These are phyloP conservation scores for Solanum rostratum DNA, from an alignment of 257 asterid species.

Conservation along the genomic window DNA sequence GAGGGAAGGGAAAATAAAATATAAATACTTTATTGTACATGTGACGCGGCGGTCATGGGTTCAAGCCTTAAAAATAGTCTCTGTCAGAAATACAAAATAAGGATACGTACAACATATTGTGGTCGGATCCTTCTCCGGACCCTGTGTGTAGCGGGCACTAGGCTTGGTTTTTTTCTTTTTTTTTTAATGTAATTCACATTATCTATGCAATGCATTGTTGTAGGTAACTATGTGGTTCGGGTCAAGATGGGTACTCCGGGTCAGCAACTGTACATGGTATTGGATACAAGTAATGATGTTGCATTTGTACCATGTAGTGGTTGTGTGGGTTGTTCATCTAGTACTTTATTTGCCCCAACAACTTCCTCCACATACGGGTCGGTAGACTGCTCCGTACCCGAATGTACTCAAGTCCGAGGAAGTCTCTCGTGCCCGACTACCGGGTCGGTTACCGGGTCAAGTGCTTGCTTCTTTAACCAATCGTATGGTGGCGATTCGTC, in stretches of 20 bases:
- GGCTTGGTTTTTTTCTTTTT: no score
- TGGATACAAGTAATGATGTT: conserved; percentile 54
- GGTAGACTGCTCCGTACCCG: conserved; percentile 33
- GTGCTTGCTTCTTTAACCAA: conserved; percentile 58
- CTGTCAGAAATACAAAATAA: no score
- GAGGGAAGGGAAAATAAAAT: no score
- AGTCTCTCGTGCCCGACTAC: not conserved
- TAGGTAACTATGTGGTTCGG: conserved; percentile 46
- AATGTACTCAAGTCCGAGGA: conserved; percentile 32
- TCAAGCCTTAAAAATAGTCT: no score
- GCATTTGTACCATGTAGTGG: conserved; percentile 55
- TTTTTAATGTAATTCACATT: not conserved
- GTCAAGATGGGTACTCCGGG: conserved; percentile 55
- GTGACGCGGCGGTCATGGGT: no score
- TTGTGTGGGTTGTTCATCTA: conserved; percentile 44
- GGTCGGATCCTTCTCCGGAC: rapidly evolving
- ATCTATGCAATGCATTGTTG: not conserved
- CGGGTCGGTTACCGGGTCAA: conserved; percentile 11
- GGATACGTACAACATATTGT: no score
- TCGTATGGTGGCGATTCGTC: conserved; percentile 71
- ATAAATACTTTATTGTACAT: no score
- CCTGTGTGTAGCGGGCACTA: no score
- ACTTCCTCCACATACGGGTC: conserved; percentile 26
- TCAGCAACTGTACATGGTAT: conserved; percentile 36
- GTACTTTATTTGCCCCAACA: conserved; percentile 11